phyloP scores from a whole-genome alignment of 192 early-diverging fungal species.

The Coemansia sp. region DNA sequence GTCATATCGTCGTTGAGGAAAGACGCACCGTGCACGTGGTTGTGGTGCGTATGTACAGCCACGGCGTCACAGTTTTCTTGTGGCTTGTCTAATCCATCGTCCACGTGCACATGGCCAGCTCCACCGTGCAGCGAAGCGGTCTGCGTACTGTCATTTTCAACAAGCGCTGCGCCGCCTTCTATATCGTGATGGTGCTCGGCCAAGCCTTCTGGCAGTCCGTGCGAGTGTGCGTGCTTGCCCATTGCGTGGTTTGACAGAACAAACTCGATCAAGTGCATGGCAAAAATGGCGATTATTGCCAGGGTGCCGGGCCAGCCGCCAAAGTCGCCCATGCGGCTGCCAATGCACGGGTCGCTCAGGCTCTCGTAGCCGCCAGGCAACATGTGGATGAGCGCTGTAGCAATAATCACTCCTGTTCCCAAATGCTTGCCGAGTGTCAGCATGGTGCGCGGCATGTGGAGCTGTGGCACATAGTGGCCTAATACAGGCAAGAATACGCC shows the following conservation, averaged over 20 bases:
- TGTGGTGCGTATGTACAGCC: slow-evolving; percentile 51
- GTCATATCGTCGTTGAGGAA: slow-evolving; percentile 12
- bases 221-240: slow-evolving; percentile 29
- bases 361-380: slow-evolving; percentile 56
- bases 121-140: slow-evolving; percentile 3
- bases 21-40: slow-evolving; percentile 46
- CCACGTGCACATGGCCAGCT: neutral
- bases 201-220: slow-evolving; percentile 13
- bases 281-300: slow-evolving; percentile 62
- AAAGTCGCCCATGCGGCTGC: slow-evolving; percentile 52
- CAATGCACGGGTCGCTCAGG: slow-evolving; percentile 57
- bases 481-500: slow-evolving; percentile 58
- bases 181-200: slow-evolving; percentile 2
- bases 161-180: neutral
- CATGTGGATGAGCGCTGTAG: slow-evolving; percentile 79
- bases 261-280: slow-evolving; percentile 66
- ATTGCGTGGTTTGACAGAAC: slow-evolving; percentile 50
- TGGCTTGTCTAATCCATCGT: neutral
- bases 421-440: slow-evolving; percentile 58
- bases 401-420: slow-evolving; percentile 72
- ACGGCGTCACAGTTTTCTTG: slow-evolving; percentile 38
- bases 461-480: slow-evolving; percentile 32
- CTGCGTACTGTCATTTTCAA: slow-evolving; percentile 11
- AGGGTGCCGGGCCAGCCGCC: slow-evolving; percentile 57
- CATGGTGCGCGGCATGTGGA: slow-evolving; percentile 34